Evolutionary conservation across 2,329 filamentous ascomycete species (phyloP).

Genomic region (Dactylonectria estremocensis): DNA sequence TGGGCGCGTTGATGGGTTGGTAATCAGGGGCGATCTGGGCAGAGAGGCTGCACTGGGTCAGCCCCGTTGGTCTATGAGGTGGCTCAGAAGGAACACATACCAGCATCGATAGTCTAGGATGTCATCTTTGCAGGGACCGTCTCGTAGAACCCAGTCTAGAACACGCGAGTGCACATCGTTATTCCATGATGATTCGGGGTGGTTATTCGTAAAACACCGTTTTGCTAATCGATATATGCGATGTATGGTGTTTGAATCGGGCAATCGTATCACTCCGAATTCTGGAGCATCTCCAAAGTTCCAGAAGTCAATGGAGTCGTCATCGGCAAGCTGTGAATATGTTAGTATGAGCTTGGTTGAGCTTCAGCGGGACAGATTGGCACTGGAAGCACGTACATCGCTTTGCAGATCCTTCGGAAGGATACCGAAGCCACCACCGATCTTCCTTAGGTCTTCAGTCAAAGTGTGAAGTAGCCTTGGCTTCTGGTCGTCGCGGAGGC

Average conservation of each 20-base stretch:
- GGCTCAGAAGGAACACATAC: not conserved
- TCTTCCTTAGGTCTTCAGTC: not conserved
- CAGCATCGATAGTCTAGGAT: not conserved
- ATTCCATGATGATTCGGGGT: not conserved
- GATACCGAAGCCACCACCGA: not conserved
- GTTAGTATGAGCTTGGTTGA: not conserved
- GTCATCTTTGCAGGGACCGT: not conserved
- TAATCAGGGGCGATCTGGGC: constrained; percentile 12
- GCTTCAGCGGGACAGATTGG: not conserved
- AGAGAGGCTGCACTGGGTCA: constrained; percentile 6
- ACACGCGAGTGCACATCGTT: not conserved
- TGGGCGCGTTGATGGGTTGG: constrained; percentile 5
- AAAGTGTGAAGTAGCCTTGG: not conserved
- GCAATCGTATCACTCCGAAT: not conserved
- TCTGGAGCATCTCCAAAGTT: constrained; percentile 1
- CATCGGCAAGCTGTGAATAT: not conserved
- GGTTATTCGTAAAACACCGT: constrained; percentile 5
- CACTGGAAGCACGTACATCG: not conserved
- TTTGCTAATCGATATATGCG: constrained; percentile 4
- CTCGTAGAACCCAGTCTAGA: not conserved
- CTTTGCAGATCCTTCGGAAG: not conserved
- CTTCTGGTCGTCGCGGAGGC: not conserved
- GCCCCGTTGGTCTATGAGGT: not conserved
- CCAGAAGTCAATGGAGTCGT: not conserved
- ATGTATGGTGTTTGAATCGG: not conserved